Base-by-base conservation (phyloP, 495 filamentous ascomycete genomes). In the Penicillium bialowiezense region DNA sequence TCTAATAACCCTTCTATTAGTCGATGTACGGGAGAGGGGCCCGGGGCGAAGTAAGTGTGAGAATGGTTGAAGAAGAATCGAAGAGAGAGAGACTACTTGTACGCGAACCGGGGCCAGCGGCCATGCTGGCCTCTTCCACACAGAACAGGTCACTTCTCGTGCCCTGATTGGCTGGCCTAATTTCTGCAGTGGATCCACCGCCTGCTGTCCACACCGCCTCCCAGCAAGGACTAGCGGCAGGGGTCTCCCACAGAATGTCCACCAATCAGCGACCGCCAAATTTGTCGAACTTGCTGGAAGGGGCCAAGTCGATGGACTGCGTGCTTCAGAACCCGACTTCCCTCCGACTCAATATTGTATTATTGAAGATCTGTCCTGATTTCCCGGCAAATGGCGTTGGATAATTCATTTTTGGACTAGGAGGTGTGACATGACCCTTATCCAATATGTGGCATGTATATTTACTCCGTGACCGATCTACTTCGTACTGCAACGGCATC, bases 51-150 rank as follows among this genome's bases (percentile, higher is more conserved):
- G 45, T 48, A 48, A 47, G 45, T 48, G 51, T 48, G 48, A 49
- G 48, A 51, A 51, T 49, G 54, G 48, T 33, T 14, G 31, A 47
- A 38, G 44, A 51, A 49, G 49, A 45, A 49, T 29, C 33, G 47
- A 50, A 36, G 56, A 37, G 28, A 34, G 29, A 35, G 43, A 39
- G 55, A 46, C 41, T 56, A 55, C 56, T 65, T 65, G 62, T 65
- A 65, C 61, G 48, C 56, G 56, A 49, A 47, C 42, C 34, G 44
- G 20, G 51, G 54, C 56, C 63, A 70, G 64, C 65, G 69, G 69
- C 72, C 72, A 75, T 67, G 62, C 61, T 73, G 72, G 66, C 72
- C 70, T 75, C 72, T 75, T 74, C 68, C 50, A 32, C 29, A 32
- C 54, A 58, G 50, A 52, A 58, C 55, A 69, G 70, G 64, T 73